Conservation (phyloP, 78 protist species). For the Isochrysis galbana region DNA sequence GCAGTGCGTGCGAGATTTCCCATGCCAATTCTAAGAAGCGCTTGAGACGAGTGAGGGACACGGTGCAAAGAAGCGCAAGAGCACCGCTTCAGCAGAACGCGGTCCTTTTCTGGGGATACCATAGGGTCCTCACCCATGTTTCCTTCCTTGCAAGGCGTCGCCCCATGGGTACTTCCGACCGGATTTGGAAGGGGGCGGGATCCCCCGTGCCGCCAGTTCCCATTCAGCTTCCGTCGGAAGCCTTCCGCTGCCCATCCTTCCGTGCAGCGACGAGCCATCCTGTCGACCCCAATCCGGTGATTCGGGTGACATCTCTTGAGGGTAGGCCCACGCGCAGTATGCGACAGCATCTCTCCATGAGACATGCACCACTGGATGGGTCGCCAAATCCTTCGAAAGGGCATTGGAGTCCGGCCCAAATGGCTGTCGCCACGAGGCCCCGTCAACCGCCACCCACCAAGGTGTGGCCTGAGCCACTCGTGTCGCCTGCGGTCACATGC, state of each 20-base stretch:
- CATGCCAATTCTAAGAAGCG: too few relatives aligned
- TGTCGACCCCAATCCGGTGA: too few relatives aligned
- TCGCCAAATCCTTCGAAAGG: neutral
- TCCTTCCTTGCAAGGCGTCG: too few relatives aligned
- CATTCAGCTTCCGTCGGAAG: constrained; percentile 63
- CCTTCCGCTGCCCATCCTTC: too few relatives aligned
- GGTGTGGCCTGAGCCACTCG: neutral
- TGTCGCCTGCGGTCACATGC: neutral
- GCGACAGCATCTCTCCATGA: constrained; percentile 43
- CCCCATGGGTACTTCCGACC: constrained; percentile 45
- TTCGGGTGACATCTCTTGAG: too few relatives aligned
- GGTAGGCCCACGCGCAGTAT: constrained; percentile 4
- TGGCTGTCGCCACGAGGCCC: constrained; percentile 22
- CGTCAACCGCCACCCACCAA: constrained; percentile 33
- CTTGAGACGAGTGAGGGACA: too few relatives aligned
- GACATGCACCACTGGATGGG: constrained; percentile 53
- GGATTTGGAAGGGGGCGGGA: neutral
- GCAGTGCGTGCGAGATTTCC: too few relatives aligned
- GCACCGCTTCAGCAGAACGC: too few relatives aligned
- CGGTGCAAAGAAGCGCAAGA: too few relatives aligned
- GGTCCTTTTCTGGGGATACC: too few relatives aligned
- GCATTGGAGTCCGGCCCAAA: constrained; percentile 21
- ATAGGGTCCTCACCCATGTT: too few relatives aligned
- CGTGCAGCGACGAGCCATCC: too few relatives aligned
- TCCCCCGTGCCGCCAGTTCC: constrained; percentile 52